phyloP scores from a whole-genome alignment of 164 flowering plant genomes.

The Protea cynaroides region DNA sequence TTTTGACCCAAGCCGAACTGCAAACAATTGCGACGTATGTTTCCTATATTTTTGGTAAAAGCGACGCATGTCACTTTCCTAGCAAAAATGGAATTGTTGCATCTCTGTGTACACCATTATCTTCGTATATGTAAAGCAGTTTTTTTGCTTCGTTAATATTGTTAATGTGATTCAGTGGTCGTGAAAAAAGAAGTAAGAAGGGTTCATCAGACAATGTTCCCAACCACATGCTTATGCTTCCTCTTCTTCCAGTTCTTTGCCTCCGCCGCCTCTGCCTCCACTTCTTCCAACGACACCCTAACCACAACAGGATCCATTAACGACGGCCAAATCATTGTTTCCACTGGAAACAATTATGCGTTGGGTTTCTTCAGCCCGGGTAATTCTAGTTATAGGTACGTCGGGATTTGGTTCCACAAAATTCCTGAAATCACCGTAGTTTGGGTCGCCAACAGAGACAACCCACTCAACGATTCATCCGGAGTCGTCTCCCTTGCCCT shows the following conservation, averaged over 20 bases:
- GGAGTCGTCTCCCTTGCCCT: background rate
- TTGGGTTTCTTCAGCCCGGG: slow-evolving; percentile 14
- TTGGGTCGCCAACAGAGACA: slow-evolving; percentile 14
- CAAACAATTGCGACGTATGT: too few relatives aligned
- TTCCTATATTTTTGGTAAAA: too few relatives aligned
- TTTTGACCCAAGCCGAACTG: too few relatives aligned
- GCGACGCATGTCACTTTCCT: too few relatives aligned
- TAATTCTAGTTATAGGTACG: slow-evolving; percentile 1
- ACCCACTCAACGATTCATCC: background rate
- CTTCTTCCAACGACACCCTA: background rate
- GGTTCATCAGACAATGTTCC: too few relatives aligned
- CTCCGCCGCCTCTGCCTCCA: background rate
- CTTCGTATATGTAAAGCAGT: too few relatives aligned
- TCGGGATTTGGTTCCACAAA: slow-evolving; percentile 10
- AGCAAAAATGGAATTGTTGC: too few relatives aligned
- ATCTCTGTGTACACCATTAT: too few relatives aligned
- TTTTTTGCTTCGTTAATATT: too few relatives aligned
- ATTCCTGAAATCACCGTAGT: background rate
- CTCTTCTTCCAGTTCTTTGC: background rate
- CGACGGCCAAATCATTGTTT: background rate
- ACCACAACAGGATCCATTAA: background rate
- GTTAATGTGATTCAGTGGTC: too few relatives aligned
- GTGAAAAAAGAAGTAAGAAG: too few relatives aligned
- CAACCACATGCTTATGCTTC: background rate
- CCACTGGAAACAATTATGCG: background rate